Evolutionary conservation across 2,329 filamentous ascomycete genomes (phyloP).

Genomic region (Arachnomyces sp.): DNA sequence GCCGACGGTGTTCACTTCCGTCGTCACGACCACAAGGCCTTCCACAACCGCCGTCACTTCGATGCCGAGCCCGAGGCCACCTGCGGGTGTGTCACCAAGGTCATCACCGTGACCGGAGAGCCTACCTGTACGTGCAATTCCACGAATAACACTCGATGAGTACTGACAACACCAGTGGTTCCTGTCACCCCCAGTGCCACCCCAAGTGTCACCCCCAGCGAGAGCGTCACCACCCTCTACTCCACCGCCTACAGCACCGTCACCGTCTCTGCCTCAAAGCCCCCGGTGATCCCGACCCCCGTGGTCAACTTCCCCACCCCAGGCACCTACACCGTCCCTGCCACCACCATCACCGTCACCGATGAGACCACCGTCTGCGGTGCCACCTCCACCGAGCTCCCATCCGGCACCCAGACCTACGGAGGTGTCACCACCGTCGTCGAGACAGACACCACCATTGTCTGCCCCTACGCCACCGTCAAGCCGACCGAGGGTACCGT

Average conservation of each 20-base stretch:
- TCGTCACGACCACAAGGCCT: conserved; percentile 45
- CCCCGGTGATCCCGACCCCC: conserved; percentile 38
- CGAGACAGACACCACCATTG: conserved; percentile 55
- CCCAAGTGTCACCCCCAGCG: conserved; percentile 17
- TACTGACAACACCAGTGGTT: conserved; percentile 30
- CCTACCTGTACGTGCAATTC: conserved; percentile 47
- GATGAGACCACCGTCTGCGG: conserved; percentile 60
- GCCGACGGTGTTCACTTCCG: conserved; percentile 51
- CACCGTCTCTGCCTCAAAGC: conserved; percentile 23
- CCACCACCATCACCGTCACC: conserved; percentile 60
- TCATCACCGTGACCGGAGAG: conserved; percentile 60
- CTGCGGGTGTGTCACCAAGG: conserved; percentile 68
- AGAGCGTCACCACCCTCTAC: conserved; percentile 26
- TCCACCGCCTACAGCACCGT: conserved; percentile 32
- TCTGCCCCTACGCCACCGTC: conserved; percentile 61
- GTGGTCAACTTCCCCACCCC: conserved; percentile 52
- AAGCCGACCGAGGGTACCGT: conserved; percentile 49
- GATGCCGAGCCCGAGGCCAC: conserved; percentile 16
- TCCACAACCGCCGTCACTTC: conserved; percentile 50
- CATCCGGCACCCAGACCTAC: conserved; percentile 58
- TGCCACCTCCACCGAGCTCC: conserved; percentile 52
- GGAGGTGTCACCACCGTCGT: conserved; percentile 68
- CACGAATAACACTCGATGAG: not conserved
- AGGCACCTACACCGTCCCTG: conserved; percentile 67
- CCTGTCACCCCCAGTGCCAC: conserved; percentile 25